Percentiles rank a stretch among this genome's conserved stretches.
Evolutionary conservation across 495 filamentous ascomycete genomes (phyloP).

Genomic region (Aspergillus bridgeri): DNA sequence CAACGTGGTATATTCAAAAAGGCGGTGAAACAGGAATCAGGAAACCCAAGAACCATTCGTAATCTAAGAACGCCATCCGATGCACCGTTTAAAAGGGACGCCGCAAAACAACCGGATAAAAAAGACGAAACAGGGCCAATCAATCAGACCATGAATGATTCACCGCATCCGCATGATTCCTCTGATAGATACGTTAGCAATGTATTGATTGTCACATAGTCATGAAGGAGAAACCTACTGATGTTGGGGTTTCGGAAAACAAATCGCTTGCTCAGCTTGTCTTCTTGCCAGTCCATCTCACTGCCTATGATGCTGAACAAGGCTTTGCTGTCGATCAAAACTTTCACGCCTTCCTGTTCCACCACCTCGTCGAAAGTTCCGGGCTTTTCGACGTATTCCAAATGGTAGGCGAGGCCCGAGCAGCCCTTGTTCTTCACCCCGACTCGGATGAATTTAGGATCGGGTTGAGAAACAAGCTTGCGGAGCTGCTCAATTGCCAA

Average conservation of each 20-base stretch:
- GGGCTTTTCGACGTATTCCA: constrained; percentile 92
- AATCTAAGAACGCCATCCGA: constrained; percentile 39
- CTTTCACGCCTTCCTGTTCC: constrained; percentile 93
- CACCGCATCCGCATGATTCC: constrained; percentile 95
- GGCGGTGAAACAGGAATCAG: constrained; percentile 14
- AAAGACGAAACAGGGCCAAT: constrained; percentile 15
- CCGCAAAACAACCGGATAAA: constrained; percentile 14
- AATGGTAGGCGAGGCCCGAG: constrained; percentile 89
- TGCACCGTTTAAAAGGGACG: constrained; percentile 33
- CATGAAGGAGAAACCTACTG: constrained; percentile 62
- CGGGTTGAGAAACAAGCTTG: constrained; percentile 70
- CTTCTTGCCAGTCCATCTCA: constrained; percentile 99
- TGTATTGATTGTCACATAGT: not conserved
- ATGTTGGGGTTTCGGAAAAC: constrained; percentile 97
- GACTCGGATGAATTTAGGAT: constrained; percentile 87
- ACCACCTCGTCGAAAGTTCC: constrained; percentile 86
- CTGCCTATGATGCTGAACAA: constrained; percentile 96
- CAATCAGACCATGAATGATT: constrained; percentile 84
- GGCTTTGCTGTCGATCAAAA: constrained; percentile 94
- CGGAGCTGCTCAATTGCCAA: constrained; percentile 73
- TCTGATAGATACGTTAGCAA: constrained; percentile 55
- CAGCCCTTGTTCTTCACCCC: constrained; percentile 96
- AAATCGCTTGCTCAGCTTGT: constrained; percentile 84
- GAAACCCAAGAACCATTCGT: constrained; percentile 15
- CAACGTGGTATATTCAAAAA: constrained; percentile 28